Conservation (phyloP, 257 asterid genomes). For the Oldenlandia corymbosa region DNA sequence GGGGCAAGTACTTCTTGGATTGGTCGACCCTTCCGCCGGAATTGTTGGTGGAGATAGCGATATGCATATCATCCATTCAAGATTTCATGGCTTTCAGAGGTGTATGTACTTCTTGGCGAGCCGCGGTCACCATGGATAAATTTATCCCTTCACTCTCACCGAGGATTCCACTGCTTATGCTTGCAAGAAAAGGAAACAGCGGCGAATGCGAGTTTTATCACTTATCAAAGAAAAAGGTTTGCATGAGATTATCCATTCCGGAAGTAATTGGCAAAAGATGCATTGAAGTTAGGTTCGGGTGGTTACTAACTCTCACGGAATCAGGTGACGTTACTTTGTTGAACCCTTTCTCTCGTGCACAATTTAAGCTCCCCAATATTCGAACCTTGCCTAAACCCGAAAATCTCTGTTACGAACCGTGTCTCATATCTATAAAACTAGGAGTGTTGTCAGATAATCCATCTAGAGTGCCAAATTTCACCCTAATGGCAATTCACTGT, state of each 20-base stretch:
- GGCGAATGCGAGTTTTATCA: not conserved
- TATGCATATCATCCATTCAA: not conserved
- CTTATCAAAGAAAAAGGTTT: not conserved
- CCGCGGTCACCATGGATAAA: not conserved
- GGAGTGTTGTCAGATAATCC: too few relatives aligned
- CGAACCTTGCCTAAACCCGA: too few relatives aligned
- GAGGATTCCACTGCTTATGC: not conserved
- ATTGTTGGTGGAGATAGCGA: not conserved
- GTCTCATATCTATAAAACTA: too few relatives aligned
- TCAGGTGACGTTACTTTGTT: not conserved
- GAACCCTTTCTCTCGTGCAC: not conserved
- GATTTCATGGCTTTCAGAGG: too few relatives aligned
- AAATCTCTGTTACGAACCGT: too few relatives aligned
- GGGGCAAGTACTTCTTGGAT: not conserved
- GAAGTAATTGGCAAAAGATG: not conserved
- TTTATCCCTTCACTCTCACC: not conserved
- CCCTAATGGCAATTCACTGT: too few relatives aligned
- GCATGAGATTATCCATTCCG: not conserved
- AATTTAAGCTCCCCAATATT: not conserved
- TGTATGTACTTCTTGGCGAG: not conserved
- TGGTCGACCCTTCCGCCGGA: conserved; percentile 1
- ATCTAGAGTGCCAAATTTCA: too few relatives aligned
- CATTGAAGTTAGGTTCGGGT: not conserved
- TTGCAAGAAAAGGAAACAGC: not conserved
- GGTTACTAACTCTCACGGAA: not conserved